Evolutionary conservation across 2,329 filamentous ascomycete species (phyloP), one percentile per base, ranked within the genome.

Genomic region (Cucurbitaria berberidis): DNA sequence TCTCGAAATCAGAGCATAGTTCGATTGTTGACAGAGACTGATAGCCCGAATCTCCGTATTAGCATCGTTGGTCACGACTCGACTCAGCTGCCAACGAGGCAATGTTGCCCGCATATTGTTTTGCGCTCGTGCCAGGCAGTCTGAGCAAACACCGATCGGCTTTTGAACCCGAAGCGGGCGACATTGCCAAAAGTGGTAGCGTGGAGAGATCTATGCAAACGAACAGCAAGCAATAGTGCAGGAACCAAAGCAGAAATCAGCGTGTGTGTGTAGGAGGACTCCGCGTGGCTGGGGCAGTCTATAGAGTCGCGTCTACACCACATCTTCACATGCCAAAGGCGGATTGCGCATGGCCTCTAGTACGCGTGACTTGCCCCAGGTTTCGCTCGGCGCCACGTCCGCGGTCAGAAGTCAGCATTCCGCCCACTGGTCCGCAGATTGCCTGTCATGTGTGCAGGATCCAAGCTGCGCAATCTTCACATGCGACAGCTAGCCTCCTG

Each of bases 71-170:
- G n/a, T 13, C 7, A 27, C 21, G 27, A 34, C 27, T 18, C 29
- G n/a, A 13, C 21, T 34, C 21, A 26, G 30, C 9, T 26, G 35
- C 51, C 55, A 56, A 62, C 38, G 43, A 49, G 65, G 64, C 48
- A 68, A 63, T 54, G 45, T 44, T 48, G 59, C 48, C 62, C 64
- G 64, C 62, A 55, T 27, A 29, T 19, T 36, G 40, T 36, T 35
- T 42, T 43, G 54, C 32, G 53, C 47, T 55, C 48, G 51, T 53
- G 45, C 45, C 36, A 27, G 41, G 43, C 27, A 46, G 36, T 44
- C 42, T 43, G 59, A 58, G 60, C 65, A 68, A 56, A 66, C 30
- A 56, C 67, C 65, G 67, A 58, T 48, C 65, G 66, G 66, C 51
- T 40, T 62, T 49, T 64, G 67, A 34, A 57, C 35, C 41, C 43